Percentiles rank a stretch among this genome's conserved stretches.
phyloP scores from a whole-genome alignment of 116 monocot genomes.

The Posidonia oceanica region DNA sequence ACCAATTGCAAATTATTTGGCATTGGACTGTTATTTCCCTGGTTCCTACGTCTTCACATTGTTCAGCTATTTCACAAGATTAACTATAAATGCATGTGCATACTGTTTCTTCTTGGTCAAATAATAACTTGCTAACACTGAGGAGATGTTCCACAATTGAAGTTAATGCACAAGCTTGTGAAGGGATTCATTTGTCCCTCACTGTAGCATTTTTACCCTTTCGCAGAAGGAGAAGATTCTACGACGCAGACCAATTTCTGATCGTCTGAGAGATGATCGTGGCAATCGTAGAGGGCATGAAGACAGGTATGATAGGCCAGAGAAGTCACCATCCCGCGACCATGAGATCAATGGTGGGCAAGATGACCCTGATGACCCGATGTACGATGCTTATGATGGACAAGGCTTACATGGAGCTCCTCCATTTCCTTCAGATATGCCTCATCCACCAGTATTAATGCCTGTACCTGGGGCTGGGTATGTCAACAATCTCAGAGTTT shows the following conservation, averaged over 20 bases:
- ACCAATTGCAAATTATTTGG: too few species aligned
- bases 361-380: slow-evolving; percentile 41
- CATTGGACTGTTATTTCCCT: too few species aligned
- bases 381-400: slow-evolving; percentile 59
- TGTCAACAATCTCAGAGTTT: slow-evolving; percentile 2
- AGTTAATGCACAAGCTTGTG: background rate
- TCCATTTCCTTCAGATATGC: slow-evolving; percentile 68
- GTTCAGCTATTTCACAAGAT: too few species aligned
- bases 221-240: slow-evolving; percentile 41
- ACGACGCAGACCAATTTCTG: slow-evolving; percentile 50
- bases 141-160: too few species aligned
- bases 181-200: background rate
- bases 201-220: background rate
- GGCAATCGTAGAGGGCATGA: slow-evolving; percentile 58
- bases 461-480: slow-evolving; percentile 99
- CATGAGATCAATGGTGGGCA: slow-evolving; percentile 18
- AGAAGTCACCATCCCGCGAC: slow-evolving; percentile 46
- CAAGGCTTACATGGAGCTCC: slow-evolving; percentile 54
- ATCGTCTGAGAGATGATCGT: slow-evolving; percentile 79
- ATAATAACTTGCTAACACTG: too few species aligned
- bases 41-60: too few species aligned
- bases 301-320: slow-evolving; percentile 39
- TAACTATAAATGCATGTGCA: too few species aligned
- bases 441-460: slow-evolving; percentile 85
- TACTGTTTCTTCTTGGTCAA: too few species aligned